Percentiles rank a stretch among this genome's conserved stretches.
Conservation (phyloP, 169 alveolate species). For the Cryptosporidium canis region DNA sequence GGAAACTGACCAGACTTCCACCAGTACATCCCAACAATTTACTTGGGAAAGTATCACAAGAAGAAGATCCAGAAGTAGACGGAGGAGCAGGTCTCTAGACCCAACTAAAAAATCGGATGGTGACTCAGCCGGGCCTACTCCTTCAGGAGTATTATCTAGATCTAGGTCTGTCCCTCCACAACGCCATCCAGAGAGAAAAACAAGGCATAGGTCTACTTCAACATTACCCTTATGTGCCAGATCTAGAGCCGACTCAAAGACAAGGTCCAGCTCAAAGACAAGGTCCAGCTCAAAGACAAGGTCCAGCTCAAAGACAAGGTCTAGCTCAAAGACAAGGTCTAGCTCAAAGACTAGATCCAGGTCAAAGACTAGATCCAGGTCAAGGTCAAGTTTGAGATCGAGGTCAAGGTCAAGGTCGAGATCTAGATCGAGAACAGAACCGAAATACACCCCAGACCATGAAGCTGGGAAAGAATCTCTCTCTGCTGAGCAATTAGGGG, state of each 20-base stretch:
- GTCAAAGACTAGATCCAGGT: background rate
- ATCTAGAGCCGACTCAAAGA: background rate
- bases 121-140: background rate
- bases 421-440: background rate
- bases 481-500: too few relatives aligned
- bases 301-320: background rate
- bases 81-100: background rate
- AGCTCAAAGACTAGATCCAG: background rate
- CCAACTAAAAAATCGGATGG: background rate
- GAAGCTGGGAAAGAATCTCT: background rate
- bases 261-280: background rate
- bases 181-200: too few relatives aligned
- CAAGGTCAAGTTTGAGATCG: background rate
- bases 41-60: background rate
- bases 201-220: background rate
- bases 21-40: background rate
- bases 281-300: background rate
- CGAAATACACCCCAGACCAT: background rate
- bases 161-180: background rate
- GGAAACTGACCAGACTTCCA: too few relatives aligned
- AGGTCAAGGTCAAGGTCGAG: background rate
- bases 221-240: background rate
- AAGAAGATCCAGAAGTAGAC: background rate
- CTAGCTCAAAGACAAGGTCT: background rate
- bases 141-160: background rate